phyloP scores from a whole-genome alignment of 345 rosid genomes.

The Camelina laxa region DNA sequence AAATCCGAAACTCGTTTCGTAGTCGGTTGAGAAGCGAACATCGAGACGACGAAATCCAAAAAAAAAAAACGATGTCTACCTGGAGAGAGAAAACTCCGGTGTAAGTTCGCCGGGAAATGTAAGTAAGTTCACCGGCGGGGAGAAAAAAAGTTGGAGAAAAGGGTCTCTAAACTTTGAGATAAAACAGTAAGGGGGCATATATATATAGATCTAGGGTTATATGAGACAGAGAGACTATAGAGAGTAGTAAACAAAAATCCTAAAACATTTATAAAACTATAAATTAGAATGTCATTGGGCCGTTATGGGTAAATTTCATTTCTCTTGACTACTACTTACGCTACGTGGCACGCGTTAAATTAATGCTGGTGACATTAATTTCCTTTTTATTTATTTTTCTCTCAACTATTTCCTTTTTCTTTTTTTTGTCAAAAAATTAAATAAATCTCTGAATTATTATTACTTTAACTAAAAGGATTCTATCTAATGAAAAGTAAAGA shows the following conservation, averaged over 20 bases:
- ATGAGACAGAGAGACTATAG: too few relatives aligned
- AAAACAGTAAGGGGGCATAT: conserved; percentile 8
- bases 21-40: conserved; percentile 26
- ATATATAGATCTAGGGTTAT: conserved; percentile 26
- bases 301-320: background rate
- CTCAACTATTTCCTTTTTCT: too few relatives aligned
- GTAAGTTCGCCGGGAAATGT: conserved; percentile 25
- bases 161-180: background rate
- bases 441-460: too few relatives aligned
- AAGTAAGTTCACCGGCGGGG: conserved; percentile 1
- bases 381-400: too few relatives aligned
- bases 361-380: too few relatives aligned
- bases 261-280: background rate
- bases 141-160: background rate
- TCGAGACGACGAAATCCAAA: conserved; percentile 13
- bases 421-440: too few relatives aligned
- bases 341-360: conserved; percentile 35
- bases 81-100: conserved; percentile 25
- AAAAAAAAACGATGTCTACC: background rate
- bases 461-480: too few relatives aligned
- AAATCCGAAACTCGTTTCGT: conserved; percentile 15
- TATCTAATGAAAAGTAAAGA: too few relatives aligned
- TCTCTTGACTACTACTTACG: conserved; percentile 14
- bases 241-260: background rate
- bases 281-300: background rate